Conservation (phyloP, 257 asterid genomes). For the Petrea volubilis region DNA sequence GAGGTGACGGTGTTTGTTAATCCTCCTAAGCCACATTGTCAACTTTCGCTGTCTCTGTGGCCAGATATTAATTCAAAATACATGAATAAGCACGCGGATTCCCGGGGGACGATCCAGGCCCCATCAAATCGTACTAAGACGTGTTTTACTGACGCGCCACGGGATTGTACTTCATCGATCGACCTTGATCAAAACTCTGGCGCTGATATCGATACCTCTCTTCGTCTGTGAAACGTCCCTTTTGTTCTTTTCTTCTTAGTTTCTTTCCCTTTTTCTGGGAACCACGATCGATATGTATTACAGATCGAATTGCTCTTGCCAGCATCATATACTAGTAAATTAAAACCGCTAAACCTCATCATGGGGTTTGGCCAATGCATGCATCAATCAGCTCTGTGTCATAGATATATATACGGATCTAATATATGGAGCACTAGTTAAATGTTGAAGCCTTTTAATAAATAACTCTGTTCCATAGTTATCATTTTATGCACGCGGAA, state of each 20-base stretch:
- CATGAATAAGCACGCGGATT: constrained; percentile 7
- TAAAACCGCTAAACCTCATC: not conserved
- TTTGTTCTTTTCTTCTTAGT: not conserved
- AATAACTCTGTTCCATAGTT: not conserved
- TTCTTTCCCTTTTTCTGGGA: not conserved
- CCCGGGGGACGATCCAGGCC: not conserved
- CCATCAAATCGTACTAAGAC: constrained; percentile 17
- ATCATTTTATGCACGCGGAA: not conserved
- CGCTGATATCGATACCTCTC: constrained; percentile 64
- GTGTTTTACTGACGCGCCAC: constrained; percentile 20
- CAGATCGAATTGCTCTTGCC: too few species aligned
- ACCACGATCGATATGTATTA: too few species aligned
- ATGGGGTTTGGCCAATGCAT: not conserved
- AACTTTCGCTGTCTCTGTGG: constrained; percentile 46
- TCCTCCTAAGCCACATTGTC: constrained; percentile 36
- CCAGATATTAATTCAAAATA: constrained; percentile 33
- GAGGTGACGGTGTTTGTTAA: not conserved
- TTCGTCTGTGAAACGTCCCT: constrained; percentile 42
- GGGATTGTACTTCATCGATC: constrained; percentile 13
- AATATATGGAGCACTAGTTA: not conserved
- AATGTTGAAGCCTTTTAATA: not conserved
- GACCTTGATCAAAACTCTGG: constrained; percentile 2
- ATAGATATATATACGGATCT: not conserved
- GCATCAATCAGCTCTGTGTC: constrained; percentile 12
- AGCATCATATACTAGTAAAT: too few species aligned